Evolutionary conservation across 768 basidiomycete genomes (phyloP).

Genomic region (Ephemerocybe angulata): DNA sequence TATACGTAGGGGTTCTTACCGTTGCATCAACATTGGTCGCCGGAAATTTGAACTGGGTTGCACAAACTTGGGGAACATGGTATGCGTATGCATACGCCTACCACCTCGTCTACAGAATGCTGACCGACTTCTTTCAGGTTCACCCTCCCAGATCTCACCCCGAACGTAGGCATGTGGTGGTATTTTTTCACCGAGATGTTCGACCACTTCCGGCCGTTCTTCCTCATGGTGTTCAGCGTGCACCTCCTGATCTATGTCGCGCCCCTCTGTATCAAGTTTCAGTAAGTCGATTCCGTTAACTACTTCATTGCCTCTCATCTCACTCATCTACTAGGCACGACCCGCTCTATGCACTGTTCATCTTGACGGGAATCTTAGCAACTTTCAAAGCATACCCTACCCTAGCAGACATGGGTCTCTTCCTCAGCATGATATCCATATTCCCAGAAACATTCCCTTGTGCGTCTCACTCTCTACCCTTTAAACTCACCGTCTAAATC

Average conservation of each 20-base stretch:
- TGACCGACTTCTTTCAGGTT: constrained; percentile 44
- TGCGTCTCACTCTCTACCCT: constrained; percentile 37
- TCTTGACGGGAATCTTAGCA: constrained; percentile 72
- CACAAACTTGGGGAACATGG: constrained; percentile 84
- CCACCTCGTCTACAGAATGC: background rate
- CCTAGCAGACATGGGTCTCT: constrained; percentile 84
- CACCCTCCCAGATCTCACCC: constrained; percentile 83
- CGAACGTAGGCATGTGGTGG: constrained; percentile 96
- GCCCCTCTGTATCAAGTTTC: constrained; percentile 86
- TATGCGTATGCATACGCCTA: constrained; percentile 28
- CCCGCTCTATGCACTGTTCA: constrained; percentile 71
- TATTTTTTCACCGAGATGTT: constrained; percentile 99
- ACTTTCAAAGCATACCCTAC: constrained; percentile 92
- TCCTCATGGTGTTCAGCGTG: constrained; percentile 91
- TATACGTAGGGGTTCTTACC: constrained; percentile 48
- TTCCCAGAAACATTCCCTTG: constrained; percentile 85
- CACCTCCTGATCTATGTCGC: constrained; percentile 80
- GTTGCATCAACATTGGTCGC: constrained; percentile 52
- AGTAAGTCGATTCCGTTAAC: constrained; percentile 41
- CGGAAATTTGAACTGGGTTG: constrained; percentile 66
- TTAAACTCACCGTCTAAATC: constrained; percentile 5
- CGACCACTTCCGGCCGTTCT: constrained; percentile 94
- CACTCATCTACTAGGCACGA: constrained; percentile 57
- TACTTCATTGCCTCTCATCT: background rate
- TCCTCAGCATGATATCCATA: constrained; percentile 72